Evolutionary conservation across 345 rosid genomes (phyloP), one percentile per base, ranked within the genome.

Genomic region (Mallotus nudiflorus): DNA sequence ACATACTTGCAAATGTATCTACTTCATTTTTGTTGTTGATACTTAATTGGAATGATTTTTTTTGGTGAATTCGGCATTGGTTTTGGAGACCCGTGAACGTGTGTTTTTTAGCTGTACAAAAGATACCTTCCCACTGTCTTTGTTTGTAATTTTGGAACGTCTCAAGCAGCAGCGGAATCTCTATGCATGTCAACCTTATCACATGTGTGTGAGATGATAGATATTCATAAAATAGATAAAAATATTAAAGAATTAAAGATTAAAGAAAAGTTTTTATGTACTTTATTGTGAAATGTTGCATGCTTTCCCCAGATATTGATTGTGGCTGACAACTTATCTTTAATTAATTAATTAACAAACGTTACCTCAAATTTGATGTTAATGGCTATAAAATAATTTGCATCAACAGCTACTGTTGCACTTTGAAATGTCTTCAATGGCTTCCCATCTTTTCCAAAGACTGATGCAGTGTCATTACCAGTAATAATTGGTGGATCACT

Each of bases 381-480:
- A 67, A 84, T 66, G 72, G 94, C 91, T 7, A 83, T 66, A 68
- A 89, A 89, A 73, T 87, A 86, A 59, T 75, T 71, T 0, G 87
- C 88, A 46, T 85, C 85, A 4, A 87, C 85, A 1, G 84, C 85
- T 0, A 85, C 85, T 1, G 91, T 87, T 24, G 91, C 88, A 31
- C 94, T 89, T 55, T 82, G 86, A 62, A 75, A 89, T 51, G 94
- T 89, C 75, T 62, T 76, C 65, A 89, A 49, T 42, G 87, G 89
- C 76, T 5, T 68, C 25, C 93, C 93, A 33, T 71, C 83, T 65
- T 49, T 80, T 22, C 89, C 89, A 12, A 74, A 2, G 31, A 60
- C 80, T 3, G 94, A 83, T 0, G 94, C 94, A 11, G 91, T 89
- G 82, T 85, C 88, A 56, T 89, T 87, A 24, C 91, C 94, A 28